Evolutionary conservation across 108 stramenopile species (phyloP), one percentile per base, ranked within the genome.

Genomic region (Fragilaria radians): DNA sequence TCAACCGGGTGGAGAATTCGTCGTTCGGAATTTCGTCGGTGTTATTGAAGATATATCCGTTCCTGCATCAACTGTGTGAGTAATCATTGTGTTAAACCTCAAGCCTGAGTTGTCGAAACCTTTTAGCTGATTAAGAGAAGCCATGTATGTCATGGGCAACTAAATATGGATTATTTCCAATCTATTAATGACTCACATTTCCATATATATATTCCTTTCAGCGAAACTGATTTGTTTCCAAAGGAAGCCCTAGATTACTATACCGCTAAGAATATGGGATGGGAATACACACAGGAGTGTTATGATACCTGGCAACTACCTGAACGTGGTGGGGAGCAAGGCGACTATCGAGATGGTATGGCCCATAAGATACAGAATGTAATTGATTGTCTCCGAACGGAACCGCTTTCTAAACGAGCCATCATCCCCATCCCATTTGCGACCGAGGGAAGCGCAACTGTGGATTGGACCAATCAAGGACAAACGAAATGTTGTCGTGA

Each of bases 301-400:
- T 56, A 59, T 18, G 70, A 75, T 3, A 51, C 28, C 23, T 82
- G 73, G 72, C 74, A 73, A 21, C 19, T 72, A 32, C 33, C 46
- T 28, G 74, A 78, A 46, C 68, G 80, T 24, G 80, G 80, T 31
- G 80, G 80, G 26, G 77, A 64, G 4, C 80, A 82, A 62, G 80
- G 80, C 24, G 80, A 82, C 56, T 82, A 82, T 47, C 77, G 80
- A 1, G 74, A 76, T 23, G 80, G 80, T 28, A 82, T 82, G 74
- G 52, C 32, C 24, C 47, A 48, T 28, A 82, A 82, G 66, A 74
- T 82, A 34, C 51, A 47, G 54, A 82, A 82, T 58, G 77, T 78
- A 22, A 68, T 82, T 49, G 80, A 82, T 62, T 82, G 80, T 49
- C 62, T 82, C 25, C 28, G 52, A 30, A 75, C 63, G 5, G 74